Conservation (phyloP, 2,329 filamentous ascomycete genomes). For the Colletotrichum sublineola region DNA sequence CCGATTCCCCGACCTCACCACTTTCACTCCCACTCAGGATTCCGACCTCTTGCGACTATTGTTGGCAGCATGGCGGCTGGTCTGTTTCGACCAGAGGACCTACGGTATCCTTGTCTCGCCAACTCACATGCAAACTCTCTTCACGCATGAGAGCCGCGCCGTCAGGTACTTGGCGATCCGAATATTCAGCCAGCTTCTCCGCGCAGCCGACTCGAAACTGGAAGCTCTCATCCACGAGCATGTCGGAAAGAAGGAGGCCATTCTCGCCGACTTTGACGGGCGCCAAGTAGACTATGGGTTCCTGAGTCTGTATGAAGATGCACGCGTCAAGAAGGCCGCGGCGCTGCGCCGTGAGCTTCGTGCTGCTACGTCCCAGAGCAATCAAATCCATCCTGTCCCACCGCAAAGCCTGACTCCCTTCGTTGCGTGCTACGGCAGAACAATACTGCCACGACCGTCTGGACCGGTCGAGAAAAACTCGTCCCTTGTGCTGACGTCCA, state of each 20-base stretch:
- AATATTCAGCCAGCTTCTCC: slow-evolving; percentile 83
- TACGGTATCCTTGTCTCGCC: slow-evolving; percentile 77
- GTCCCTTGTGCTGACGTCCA: slow-evolving; percentile 76
- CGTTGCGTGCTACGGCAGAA: slow-evolving; percentile 74
- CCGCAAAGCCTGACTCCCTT: slow-evolving; percentile 67
- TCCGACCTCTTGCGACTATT: slow-evolving; percentile 59
- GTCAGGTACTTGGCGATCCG: slow-evolving; percentile 87
- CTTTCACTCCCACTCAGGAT: slow-evolving; percentile 24
- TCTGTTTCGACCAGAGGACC: slow-evolving; percentile 79
- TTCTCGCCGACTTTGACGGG: slow-evolving; percentile 82
- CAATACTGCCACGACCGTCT: slow-evolving; percentile 75
- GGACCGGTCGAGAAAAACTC: slow-evolving; percentile 57
- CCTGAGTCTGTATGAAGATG: slow-evolving; percentile 69
- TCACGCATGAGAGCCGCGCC: slow-evolving; percentile 69
- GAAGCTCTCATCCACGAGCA: slow-evolving; percentile 78
- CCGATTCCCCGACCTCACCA: slow-evolving; percentile 35
- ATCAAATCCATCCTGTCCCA: slow-evolving; percentile 44
- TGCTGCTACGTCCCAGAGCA: slow-evolving; percentile 42
- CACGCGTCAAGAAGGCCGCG: slow-evolving; percentile 62
- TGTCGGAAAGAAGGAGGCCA: slow-evolving; percentile 70
- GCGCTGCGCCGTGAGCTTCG: slow-evolving; percentile 57
- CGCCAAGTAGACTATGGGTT: slow-evolving; percentile 83
- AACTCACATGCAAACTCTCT: slow-evolving; percentile 76
- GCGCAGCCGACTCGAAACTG: slow-evolving; percentile 82
- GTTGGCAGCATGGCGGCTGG: slow-evolving; percentile 81